A percentile compares a stretch with the other conserved stretches of the same genome.
Evolutionary conservation across 2,329 filamentous ascomycete species (phyloP).

Genomic region (Diaporthe australafricana): DNA sequence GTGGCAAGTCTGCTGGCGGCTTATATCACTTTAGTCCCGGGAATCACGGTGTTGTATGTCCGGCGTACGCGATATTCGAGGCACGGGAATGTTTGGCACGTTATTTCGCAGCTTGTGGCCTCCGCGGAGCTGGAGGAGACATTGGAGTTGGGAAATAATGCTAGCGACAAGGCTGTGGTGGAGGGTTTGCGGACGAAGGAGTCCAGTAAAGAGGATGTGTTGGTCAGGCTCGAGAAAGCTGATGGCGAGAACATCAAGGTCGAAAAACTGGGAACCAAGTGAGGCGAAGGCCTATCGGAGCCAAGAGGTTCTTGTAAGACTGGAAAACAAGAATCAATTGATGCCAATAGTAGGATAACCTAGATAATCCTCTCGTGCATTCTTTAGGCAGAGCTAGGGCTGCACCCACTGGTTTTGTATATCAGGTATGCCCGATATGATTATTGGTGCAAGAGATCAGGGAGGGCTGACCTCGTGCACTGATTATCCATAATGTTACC

Average conservation of each 20-base stretch:
- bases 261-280: neutral
- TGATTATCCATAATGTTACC: neutral
- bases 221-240: neutral
- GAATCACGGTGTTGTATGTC: neutral
- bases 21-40: neutral
- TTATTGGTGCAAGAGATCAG: neutral
- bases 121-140: conserved; percentile 8
- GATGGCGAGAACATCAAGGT: neutral
- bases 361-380: neutral
- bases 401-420: neutral
- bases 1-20: neutral
- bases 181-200: neutral
- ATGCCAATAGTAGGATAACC: neutral
- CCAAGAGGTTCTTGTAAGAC: neutral
- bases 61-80: conserved; percentile 4
- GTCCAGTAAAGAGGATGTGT: neutral
- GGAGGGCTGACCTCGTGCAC: neutral
- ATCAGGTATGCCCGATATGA: neutral
- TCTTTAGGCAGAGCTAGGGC: neutral
- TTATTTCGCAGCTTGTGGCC: conserved; percentile 17
- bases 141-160: neutral
- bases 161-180: neutral
- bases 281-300: neutral
- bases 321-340: neutral
- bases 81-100: conserved; percentile 24